Base-by-base conservation (phyloP, 352 stramenopile species). In the Globisporangium barbulae region DNA sequence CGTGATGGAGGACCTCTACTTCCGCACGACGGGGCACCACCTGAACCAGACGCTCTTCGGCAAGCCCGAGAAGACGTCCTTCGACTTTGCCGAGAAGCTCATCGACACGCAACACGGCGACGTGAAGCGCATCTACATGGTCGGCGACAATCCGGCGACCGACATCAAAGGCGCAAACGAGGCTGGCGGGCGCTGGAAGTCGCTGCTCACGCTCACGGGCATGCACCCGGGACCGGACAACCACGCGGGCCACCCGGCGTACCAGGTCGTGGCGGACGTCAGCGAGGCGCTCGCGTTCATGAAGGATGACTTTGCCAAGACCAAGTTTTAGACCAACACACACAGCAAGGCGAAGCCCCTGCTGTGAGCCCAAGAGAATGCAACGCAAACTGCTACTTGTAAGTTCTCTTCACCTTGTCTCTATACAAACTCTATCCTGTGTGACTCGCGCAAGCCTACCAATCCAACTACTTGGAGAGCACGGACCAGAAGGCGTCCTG, bases 401-500 rank as follows among this genome's bases (percentile, higher is more conserved):
- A 41, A 33, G 35, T 12, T 49, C 52, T 39, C 4, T 42, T 39
- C 33, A 39, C 33, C 31, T 57, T 7, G 15, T 58, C 33, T 53
- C 28, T 56, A 37, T 58, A 39, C 41, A 33, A 30, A 47, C 49
- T 67, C 52, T 61, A 60, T 55, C 21, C 15, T 55, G 28, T 25
- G 13, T 12, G 10, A 3, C 1, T 13, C 19, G 1, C 17, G 3
- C 13, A 28, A 3, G 8, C 44, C 25, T 57, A 8, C 3, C 39
- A 45, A 6, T n/a, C 42, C 25, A 28, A 28, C 25, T 92, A 92
- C 71, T 90, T 94, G 68, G 84, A 93, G 37, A 99, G 71, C 55
- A 99, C 97, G 28, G 97, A 98, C 91, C 98, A 98, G 74, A 99
- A 99, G 19, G 97, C 97, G 59, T 97, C 97, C 75, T 99, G 97